Base-by-base conservation (phyloP, 306 rosid genomes). In the Dryas alaskensis region DNA sequence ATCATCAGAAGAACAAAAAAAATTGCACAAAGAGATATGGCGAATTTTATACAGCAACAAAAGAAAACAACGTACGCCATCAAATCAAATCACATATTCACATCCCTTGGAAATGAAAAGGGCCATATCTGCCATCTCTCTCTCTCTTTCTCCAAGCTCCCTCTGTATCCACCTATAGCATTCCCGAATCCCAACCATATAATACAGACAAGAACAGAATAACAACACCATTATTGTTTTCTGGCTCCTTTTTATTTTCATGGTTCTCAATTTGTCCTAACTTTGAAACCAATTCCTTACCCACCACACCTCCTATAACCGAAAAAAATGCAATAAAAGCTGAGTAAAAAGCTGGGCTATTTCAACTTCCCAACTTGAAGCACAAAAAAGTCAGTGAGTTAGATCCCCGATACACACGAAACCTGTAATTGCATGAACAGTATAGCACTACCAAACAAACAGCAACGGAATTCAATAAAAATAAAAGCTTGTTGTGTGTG, bases 121-220 rank as follows among this genome's bases (percentile, higher is more conserved):
- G 37, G 37, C 3, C 37, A 31, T 31, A 31, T 31, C 37, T 31
- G 37, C 37, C 37, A 31, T 31, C 37, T 31, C 37, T 31, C 37
- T 31, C 37, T 31, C 37, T 2, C 37, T 31, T 31, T 31, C 37
- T 31, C 37, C 37, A 31, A 31, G 67, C 48, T 14, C 27, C 66
- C 67, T 7, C 0, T 17, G 10, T 14, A 6, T 66, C 73, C 85
- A 81, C 73, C 73, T 78, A 31, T 78, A 31, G 74, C 86, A 70
- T 25, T 60, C 55, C 25, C 37, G 14, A 66, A 60, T 48, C 54
- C 59, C 67, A 62, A 65, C n/a, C 65, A 69, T 42, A 57, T 57
- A 70, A 75, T 61, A 69, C 11, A 47, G 74, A 72, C 80, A 78
- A 64, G 22, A 49, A 58, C 3, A 5, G 25, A 43, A 17, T 58